phyloP scores from a whole-genome alignment of 2,329 filamentous ascomycete genomes.

The Exophiala mesophila region DNA sequence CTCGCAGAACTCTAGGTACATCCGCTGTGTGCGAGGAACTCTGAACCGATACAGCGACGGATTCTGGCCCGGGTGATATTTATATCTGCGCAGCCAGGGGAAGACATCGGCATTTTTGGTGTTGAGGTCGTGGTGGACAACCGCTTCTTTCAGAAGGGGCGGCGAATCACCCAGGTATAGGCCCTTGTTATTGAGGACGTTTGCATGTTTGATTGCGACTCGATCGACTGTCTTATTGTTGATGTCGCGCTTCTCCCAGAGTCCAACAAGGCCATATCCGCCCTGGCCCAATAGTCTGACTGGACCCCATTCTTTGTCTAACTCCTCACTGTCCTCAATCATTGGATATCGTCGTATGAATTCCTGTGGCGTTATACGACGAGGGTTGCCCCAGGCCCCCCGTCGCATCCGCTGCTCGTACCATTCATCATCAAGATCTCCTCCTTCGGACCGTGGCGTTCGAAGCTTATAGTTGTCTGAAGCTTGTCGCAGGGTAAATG shows the following conservation, averaged over 20 bases:
- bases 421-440: slow-evolving; percentile 8
- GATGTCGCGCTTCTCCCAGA: slow-evolving; percentile 17
- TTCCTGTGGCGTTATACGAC: neutral
- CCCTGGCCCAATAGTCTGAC: slow-evolving; percentile 17
- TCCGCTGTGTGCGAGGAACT: slow-evolving; percentile 3
- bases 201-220: slow-evolving; percentile 16
- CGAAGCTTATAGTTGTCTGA: neutral
- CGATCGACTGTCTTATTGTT: slow-evolving; percentile 15
- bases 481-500: neutral
- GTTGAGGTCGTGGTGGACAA: slow-evolving; percentile 16
- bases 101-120: slow-evolving; percentile 4
- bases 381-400: slow-evolving; percentile 8
- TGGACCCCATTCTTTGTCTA: slow-evolving; percentile 19
- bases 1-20: slow-evolving; percentile 21
- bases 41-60: neutral
- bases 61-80: slow-evolving; percentile 7
- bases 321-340: slow-evolving; percentile 4
- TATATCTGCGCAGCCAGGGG: slow-evolving; percentile 18
- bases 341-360: slow-evolving; percentile 6
- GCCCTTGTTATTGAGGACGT: neutral
- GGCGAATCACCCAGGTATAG: neutral
- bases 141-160: slow-evolving; percentile 9
- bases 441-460: neutral
- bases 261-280: slow-evolving; percentile 16
- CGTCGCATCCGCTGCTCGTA: slow-evolving; percentile 3